Conservation (phyloP, 306 rosid genomes). For the Cucurbita pepo region DNA sequence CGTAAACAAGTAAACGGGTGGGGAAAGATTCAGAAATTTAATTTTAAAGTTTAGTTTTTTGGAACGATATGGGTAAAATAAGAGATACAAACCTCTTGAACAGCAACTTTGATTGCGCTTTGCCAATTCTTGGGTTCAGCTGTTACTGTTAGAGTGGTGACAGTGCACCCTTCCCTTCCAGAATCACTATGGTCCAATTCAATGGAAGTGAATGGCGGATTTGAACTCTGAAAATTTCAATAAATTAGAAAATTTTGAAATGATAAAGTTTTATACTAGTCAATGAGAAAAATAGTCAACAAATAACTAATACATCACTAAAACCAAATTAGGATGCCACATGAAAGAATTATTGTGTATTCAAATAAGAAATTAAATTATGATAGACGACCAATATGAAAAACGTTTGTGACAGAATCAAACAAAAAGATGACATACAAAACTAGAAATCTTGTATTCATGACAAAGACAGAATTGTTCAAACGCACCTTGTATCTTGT, state of each 20-base stretch:
- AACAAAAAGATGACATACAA: not conserved
- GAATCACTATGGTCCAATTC: constrained; percentile 99
- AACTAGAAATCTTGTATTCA: not conserved
- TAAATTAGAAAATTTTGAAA: constrained; percentile 14
- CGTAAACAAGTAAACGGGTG: not conserved
- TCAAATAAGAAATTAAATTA: not conserved
- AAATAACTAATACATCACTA: not conserved
- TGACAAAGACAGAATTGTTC: not conserved
- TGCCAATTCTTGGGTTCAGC: constrained; percentile 96
- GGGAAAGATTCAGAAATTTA: not conserved
- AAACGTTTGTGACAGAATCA: not conserved
- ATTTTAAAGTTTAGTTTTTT: not conserved
- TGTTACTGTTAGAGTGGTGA: constrained; percentile 89
- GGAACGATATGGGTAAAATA: not conserved
- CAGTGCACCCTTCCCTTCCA: constrained; percentile 99
- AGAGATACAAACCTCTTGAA: constrained; percentile 69
- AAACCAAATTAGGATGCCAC: not conserved
- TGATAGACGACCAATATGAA: not conserved
- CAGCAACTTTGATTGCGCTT: constrained; percentile 85
- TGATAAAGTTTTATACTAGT: not conserved
- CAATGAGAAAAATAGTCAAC: not conserved
- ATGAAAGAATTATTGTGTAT: not conserved
- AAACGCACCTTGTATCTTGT: constrained; percentile 82
- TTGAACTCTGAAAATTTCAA: constrained; percentile 65
- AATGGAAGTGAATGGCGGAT: constrained; percentile 95